These are phyloP conservation scores for Millerozyma miso DNA, from an alignment of 805 yeast species.

Conservation along the genomic window DNA sequence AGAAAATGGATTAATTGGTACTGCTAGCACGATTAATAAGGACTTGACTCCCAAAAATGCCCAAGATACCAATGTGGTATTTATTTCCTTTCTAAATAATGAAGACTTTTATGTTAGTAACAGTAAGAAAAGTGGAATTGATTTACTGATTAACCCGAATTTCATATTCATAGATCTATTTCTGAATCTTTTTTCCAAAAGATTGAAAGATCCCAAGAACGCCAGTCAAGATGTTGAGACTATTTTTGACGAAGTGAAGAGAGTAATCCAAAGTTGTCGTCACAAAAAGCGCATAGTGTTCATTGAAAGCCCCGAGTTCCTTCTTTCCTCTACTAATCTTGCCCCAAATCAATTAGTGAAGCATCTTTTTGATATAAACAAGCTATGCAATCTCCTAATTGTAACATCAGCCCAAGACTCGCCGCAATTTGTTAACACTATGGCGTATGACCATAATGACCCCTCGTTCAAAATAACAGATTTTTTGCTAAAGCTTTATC, in stretches of 20 bases:
- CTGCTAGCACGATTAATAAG: conserved; percentile 37
- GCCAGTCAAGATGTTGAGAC: conserved; percentile 10
- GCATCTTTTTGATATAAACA: conserved; percentile 30
- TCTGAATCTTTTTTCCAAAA: conserved; percentile 39
- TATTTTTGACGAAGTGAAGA: conserved; percentile 16
- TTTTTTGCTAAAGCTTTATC: conserved; percentile 44
- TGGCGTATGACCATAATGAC: conserved; percentile 15
- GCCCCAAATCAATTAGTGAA: conserved; percentile 30
- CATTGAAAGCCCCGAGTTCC: conserved; percentile 45
- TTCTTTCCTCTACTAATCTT: conserved; percentile 40
- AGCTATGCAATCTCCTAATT: conserved; percentile 27
- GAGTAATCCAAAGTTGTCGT: conserved; percentile 6
- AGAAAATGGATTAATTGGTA: conserved; percentile 48
- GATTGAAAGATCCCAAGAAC: conserved; percentile 19
- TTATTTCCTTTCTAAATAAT: conserved; percentile 33
- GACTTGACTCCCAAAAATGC: conserved; percentile 18
- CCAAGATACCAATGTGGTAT: conserved; percentile 26
- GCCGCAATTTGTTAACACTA: conserved; percentile 30
- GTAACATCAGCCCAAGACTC: conserved; percentile 36
- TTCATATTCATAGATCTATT: conserved; percentile 45
- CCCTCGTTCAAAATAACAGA: conserved; percentile 43
- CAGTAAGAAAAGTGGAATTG: conserved; percentile 38
- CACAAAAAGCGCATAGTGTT: conserved; percentile 25
- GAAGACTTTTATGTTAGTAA: conserved; percentile 29
- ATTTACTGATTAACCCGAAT: conserved; percentile 16